phyloP scores from a whole-genome alignment of 176 grass and related monocot genomes.

The Phoenix dactylifera region DNA sequence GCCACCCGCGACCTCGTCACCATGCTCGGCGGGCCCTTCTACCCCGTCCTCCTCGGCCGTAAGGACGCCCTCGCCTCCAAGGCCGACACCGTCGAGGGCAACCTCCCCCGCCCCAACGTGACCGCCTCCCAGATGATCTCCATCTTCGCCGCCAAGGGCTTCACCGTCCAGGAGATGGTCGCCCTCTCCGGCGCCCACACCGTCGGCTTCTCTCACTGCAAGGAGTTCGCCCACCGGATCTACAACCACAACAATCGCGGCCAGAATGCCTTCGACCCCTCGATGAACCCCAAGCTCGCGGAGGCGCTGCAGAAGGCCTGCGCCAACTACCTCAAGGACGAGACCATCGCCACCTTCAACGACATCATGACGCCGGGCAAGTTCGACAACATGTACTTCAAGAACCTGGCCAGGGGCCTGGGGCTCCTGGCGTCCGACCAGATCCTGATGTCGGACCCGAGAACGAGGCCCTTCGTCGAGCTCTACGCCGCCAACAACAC shows the following conservation, averaged over 20 bases:
- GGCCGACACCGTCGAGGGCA: conserved; percentile 28
- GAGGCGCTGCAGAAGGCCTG: conserved; percentile 58
- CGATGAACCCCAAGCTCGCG: conserved; percentile 59
- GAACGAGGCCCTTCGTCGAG: conserved; percentile 49
- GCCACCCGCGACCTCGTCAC: conserved; percentile 63
- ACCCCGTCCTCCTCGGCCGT: conserved; percentile 48
- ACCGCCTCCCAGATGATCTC: conserved; percentile 37
- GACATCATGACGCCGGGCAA: conserved; percentile 59
- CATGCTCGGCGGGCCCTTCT: conserved; percentile 55
- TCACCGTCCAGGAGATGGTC: conserved; percentile 65
- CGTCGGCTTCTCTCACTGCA: conserved; percentile 92
- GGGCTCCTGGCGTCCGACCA: conserved; percentile 76
- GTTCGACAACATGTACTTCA: conserved; percentile 86
- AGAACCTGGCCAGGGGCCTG: conserved; percentile 58
- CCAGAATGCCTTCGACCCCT: conserved; percentile 34
- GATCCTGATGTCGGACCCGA: conserved; percentile 50
- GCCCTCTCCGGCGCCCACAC: conserved; percentile 84
- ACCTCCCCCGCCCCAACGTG: conserved; percentile 80
- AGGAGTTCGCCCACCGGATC: conserved; percentile 66
- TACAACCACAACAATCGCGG: conserved; percentile 31
- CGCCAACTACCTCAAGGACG: conserved; percentile 47
- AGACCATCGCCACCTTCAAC: conserved; percentile 83
- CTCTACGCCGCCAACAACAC: conserved; percentile 69
- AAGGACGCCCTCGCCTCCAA: conserved; percentile 49
- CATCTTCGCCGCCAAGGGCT: conserved; percentile 47